Evolutionary conservation across 2,329 filamentous ascomycete species (phyloP), one percentile per base, ranked within the genome.

Genomic region (Magnaporthiopsis incrustans): DNA sequence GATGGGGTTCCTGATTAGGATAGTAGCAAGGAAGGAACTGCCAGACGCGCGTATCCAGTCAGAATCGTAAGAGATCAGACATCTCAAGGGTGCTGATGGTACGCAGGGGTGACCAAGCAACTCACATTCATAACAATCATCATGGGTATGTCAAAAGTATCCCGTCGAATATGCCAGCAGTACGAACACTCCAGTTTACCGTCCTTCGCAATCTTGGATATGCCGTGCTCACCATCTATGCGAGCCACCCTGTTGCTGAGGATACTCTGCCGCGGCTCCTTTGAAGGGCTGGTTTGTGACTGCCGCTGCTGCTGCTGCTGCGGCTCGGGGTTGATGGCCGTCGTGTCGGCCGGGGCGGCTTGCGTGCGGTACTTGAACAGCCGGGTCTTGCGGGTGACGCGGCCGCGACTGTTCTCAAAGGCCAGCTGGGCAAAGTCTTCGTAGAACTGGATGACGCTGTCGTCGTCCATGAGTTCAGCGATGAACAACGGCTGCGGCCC

Each of bases 61-160:
- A 67, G 67, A 50, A 27, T 26, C 12, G 15, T 58, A 18, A 27
- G 18, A 4, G 8, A 61, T 8, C 10, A 33, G 33, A 10, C 12
- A n/a, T 5, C 11, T 26, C 18, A 14, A 18, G n/a, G n/a, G 22
- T 6, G 6, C n/a, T 11, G 7, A 26, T 18, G 33, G 11, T 10
- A 33, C 8, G 2, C 32, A 4, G 32, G 35, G 14, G 35, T 2
- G 4, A 11, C 35, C 14, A 38, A 27, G 11, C 3, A 11, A 88
- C 93, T 89, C 76, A 97, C 95, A 79, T 97, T 97, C 81, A 98
- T 94, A 72, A 97, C 91, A 76, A 98, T 96, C 79, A 98, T 82
- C 92, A 97, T 97, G 27, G 95, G 95, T 76, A 98, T 97, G 78
- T 98, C 94, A 78, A 98, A 98, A 57, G 95, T 91, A 76, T 99